Evolutionary conservation across 2,329 filamentous ascomycete genomes (phyloP).

Genomic region (Ophiocordyceps robertsii): DNA sequence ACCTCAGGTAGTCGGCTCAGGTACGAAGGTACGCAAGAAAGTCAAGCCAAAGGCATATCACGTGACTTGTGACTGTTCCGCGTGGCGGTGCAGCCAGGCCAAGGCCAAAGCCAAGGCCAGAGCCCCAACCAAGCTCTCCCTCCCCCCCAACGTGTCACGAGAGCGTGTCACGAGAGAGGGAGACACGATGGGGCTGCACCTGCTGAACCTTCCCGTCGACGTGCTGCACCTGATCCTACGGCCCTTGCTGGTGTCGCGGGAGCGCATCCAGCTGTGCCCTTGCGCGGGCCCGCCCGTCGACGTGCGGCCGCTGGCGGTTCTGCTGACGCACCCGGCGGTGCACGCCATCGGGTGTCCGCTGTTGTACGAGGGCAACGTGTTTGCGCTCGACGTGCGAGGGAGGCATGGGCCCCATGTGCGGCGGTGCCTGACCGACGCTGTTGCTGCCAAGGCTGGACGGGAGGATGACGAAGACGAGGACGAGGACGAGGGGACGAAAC

Average conservation of each 20-base stretch:
- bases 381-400: constrained; percentile 15
- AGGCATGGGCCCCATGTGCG: constrained; percentile 14
- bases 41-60: too few relatives aligned
- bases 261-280: constrained; percentile 14
- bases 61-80: too few relatives aligned
- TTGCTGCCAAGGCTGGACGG: background rate
- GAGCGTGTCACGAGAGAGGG: too few relatives aligned
- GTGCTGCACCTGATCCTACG: constrained; percentile 16
- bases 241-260: constrained; percentile 13
- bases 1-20: too few relatives aligned
- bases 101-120: too few relatives aligned
- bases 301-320: constrained; percentile 12
- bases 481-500: background rate
- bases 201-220: too few relatives aligned
- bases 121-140: too few relatives aligned
- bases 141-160: too few relatives aligned
- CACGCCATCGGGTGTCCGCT: constrained; percentile 17
- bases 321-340: constrained; percentile 19
- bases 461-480: background rate
- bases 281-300: constrained; percentile 8
- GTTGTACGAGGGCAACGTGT: constrained; percentile 19
- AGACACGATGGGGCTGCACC: too few relatives aligned
- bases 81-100: too few relatives aligned
- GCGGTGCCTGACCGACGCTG: constrained; percentile 8
- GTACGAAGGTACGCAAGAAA: too few relatives aligned